Base-by-base conservation (phyloP, 2,329 filamentous ascomycete species). In the Hypoxylon sp. region DNA sequence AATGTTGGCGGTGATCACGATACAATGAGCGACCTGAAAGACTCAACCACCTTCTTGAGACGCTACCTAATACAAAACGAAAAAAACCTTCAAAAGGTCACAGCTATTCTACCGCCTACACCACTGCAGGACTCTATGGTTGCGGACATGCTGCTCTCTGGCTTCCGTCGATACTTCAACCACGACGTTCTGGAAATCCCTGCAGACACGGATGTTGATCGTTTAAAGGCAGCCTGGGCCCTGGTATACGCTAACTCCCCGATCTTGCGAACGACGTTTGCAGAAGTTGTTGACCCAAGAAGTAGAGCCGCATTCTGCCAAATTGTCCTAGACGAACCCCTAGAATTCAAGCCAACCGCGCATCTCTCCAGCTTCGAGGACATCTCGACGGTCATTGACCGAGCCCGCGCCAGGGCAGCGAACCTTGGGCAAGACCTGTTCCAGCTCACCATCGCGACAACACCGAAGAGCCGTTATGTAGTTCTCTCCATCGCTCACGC, bases 91-190 rank as follows among this genome's bases (percentile, higher is more conserved):
- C 67, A 78, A 0, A 74, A 82, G 10, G 74, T 91, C 0, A 88
- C 92, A 56, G 78, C 83, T 2, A 80, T 95, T 2, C 80, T 96
- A 1, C 94, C 94, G 0, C 86, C 91, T 0, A 97, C 95, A 0
- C 90, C 94, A 6, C 84, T 97, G 4, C 95, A 98, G 80, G 94
- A 98, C 78, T 90, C 91, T 1, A 94, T 98, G 89, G 82, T 97
- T 2, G 90, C 90, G 0, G 92, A 93, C 67, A 97, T 97, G 92
- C 72, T 94, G 0, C 84, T 88, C 14, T 96, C 94, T 0, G 84
- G 88, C 2, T 95, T 92, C 73, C 82, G 84, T 10, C 87, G 90
- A 70, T 98, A 98, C 77, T 97, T 94, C 82, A 97, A 97, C 69
- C 90, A 96, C 64, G 92, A 97, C 73, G 80, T 95, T 1, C 82